Conservation (phyloP, 441 rosid species). For the Theobroma grandiflorum region DNA sequence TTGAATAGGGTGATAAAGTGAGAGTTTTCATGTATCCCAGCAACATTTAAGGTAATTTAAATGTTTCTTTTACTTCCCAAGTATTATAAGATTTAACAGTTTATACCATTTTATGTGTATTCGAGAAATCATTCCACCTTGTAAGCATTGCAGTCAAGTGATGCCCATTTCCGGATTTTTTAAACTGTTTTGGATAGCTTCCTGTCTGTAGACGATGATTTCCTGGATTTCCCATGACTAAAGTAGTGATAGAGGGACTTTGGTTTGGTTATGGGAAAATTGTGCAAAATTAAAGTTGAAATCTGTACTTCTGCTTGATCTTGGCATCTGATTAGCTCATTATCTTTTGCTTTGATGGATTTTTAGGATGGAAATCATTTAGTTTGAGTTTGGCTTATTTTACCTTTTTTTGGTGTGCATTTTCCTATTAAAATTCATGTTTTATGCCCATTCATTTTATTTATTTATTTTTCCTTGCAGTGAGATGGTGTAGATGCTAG, state of each 20-base stretch:
- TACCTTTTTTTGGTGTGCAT: neutral
- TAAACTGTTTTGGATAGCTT: neutral
- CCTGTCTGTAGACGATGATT: no score
- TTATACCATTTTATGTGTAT: neutral
- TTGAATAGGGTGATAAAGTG: slow-evolving; percentile 63
- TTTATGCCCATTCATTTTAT: neutral
- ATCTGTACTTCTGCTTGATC: neutral
- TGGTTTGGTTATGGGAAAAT: no score
- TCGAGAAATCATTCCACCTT: neutral
- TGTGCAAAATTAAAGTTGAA: no score
- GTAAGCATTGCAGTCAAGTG: neutral
- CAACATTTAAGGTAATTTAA: slow-evolving; percentile 62
- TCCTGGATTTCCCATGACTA: no score
- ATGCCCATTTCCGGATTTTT: neutral
- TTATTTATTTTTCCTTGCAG: neutral
- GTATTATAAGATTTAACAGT: neutral
- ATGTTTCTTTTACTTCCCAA: neutral
- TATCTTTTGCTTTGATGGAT: neutral
- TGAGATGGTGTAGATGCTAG: neutral
- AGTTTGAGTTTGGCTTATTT: neutral
- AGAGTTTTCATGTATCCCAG: slow-evolving; percentile 92
- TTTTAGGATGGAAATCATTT: neutral
- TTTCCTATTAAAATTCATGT: neutral
- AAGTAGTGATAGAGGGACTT: no score
- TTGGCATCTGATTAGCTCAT: neutral